These are phyloP conservation scores for Saposhnikovia divaricata DNA, from an alignment of 129 eudicot species.

Conservation along the genomic window DNA sequence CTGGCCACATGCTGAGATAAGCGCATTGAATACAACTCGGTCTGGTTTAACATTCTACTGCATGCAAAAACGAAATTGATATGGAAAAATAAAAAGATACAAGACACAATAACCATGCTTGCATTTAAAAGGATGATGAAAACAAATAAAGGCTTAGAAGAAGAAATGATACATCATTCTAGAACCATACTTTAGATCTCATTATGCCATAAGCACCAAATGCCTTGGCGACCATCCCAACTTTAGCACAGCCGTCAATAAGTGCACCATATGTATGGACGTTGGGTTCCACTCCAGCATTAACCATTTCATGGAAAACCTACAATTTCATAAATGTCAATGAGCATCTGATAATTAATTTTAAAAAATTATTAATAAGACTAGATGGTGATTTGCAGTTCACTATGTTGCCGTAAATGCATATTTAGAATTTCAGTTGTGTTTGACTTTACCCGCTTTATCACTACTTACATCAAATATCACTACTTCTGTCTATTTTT, in stretches of 20 bases:
- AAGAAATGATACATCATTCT: not conserved
- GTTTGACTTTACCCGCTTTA: not conserved
- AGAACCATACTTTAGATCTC: conserved; percentile 80
- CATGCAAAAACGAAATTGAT: conserved; percentile 39
- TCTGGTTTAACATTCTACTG: conserved; percentile 99
- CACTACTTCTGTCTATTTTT: not conserved
- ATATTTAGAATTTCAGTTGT: not conserved
- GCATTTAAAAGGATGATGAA: not conserved
- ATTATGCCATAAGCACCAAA: conserved; percentile 98
- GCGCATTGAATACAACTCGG: conserved; percentile 95
- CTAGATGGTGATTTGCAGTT: not conserved
- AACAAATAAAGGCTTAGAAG: not conserved
- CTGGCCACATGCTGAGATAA: conserved; percentile 95
- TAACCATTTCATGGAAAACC: conserved; percentile 99
- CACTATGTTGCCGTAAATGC: not conserved
- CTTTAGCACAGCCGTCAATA: conserved; percentile 98
- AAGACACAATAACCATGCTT: conserved; percentile 4
- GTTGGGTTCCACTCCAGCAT: conserved; percentile 77
- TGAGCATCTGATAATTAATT: not conserved
- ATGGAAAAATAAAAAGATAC: conserved; percentile 10
- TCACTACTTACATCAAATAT: not conserved
- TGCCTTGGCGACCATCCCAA: conserved; percentile 97
- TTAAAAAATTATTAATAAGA: not conserved
- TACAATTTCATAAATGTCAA: conserved; percentile 16
- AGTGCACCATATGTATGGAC: conserved; percentile 96